These are phyloP conservation scores for Backusella westeae DNA, from an alignment of 192 early-diverging fungal species.

Conservation along the genomic window DNA sequence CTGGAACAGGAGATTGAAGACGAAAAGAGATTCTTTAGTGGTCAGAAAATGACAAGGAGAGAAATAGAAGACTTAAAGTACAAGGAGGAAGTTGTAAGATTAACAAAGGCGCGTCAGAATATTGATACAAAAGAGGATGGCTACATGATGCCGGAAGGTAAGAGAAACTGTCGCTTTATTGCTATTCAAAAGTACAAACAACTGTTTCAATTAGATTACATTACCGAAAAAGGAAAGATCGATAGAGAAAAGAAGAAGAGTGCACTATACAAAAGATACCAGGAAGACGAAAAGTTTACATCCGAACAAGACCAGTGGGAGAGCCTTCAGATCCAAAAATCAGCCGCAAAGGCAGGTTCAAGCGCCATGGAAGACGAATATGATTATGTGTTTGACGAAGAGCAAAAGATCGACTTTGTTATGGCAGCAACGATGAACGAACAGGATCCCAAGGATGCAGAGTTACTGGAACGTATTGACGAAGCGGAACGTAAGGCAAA, in stretches of 20 bases:
- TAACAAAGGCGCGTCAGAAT: conserved; percentile 82
- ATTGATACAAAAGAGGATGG: conserved; percentile 80
- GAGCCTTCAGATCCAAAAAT: conserved; percentile 71
- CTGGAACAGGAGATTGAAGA: conserved; percentile 79
- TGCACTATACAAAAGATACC: conserved; percentile 86
- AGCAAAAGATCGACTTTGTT: conserved; percentile 87
- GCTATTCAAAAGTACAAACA: conserved; percentile 6
- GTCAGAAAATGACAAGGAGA: conserved; percentile 69
- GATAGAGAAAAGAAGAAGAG: conserved; percentile 92
- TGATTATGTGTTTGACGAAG: conserved; percentile 93
- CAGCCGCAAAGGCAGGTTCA: conserved; percentile 51
- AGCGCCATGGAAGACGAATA: conserved; percentile 65
- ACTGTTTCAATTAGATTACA: conserved; percentile 69
- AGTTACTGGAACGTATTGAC: conserved; percentile 51
- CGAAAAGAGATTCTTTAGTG: conserved; percentile 80
- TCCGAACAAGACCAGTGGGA: conserved; percentile 96
- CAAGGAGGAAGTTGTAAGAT: conserved; percentile 78
- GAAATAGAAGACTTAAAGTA: conserved; percentile 79
- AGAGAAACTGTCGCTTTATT: conserved; percentile 16
- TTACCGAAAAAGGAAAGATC: conserved; percentile 97
- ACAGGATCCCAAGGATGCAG: conserved; percentile 50
- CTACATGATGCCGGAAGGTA: conserved; percentile 79
- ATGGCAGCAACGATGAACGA: conserved; percentile 65
- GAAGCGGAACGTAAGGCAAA: conserved; percentile 66
- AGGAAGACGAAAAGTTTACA: conserved; percentile 75